phyloP scores from a whole-genome alignment of 192 early-diverging fungal species.

The Geosiphon pyriformis region DNA sequence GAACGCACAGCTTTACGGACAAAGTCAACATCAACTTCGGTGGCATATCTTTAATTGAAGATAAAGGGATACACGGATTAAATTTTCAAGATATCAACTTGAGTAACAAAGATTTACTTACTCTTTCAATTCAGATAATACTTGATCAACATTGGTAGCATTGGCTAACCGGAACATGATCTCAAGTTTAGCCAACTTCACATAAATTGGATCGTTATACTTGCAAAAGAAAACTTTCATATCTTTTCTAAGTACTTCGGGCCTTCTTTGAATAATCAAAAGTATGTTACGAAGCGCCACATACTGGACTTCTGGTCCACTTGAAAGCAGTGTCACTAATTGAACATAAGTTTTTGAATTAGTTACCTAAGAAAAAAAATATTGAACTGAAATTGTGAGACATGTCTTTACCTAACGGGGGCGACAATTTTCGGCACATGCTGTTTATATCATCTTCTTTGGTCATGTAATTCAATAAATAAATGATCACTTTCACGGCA shows the following conservation, averaged over 20 bases:
- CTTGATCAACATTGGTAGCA: constrained; percentile 77
- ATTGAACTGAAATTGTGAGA: too few species aligned
- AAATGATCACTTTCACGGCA: constrained; percentile 84
- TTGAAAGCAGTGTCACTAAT: constrained; percentile 83
- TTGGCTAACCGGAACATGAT: constrained; percentile 86
- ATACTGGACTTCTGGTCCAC: constrained; percentile 93
- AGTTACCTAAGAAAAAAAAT: constrained; percentile 10
- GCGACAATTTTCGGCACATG: constrained; percentile 80
- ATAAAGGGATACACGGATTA: not conserved
- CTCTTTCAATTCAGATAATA: constrained; percentile 89
- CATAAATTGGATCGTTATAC: constrained; percentile 98
- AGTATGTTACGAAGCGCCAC: constrained; percentile 95
- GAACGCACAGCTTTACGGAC: constrained; percentile 93
- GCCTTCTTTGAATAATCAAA: constrained; percentile 85
- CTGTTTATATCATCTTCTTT: constrained; percentile 68
- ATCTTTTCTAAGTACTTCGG: constrained; percentile 85
- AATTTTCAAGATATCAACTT: not conserved
- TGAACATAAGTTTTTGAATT: constrained; percentile 9
- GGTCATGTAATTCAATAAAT: constrained; percentile 90
- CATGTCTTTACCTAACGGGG: constrained; percentile 68
- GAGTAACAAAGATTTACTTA: constrained; percentile 26
- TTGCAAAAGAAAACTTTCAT: constrained; percentile 99
- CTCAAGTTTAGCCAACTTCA: constrained; percentile 96
- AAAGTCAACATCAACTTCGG: constrained; percentile 98
- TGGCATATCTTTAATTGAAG: constrained; percentile 59